These are phyloP conservation scores for Wickerhamomyces canadensis DNA, from an alignment of 805 yeast species.

Conservation along the genomic window DNA sequence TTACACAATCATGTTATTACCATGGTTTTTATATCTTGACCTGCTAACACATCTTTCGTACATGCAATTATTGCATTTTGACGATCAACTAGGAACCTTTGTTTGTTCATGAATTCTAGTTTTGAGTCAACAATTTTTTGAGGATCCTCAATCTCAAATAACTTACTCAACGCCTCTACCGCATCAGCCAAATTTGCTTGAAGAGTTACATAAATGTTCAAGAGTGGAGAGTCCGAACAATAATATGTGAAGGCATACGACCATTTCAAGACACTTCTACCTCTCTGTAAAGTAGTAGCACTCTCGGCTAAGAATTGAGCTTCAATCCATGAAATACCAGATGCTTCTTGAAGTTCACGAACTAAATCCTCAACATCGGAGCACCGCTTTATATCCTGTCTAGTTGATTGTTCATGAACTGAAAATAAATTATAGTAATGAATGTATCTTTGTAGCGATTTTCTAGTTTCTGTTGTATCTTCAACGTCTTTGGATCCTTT, in stretches of 20 bases:
- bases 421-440: slow-evolving; percentile 71
- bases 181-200: slow-evolving; percentile 59
- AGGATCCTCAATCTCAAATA: slow-evolving; percentile 42
- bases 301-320: slow-evolving; percentile 78
- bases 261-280: slow-evolving; percentile 84
- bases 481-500: slow-evolving; percentile 21
- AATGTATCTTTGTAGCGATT: slow-evolving; percentile 57
- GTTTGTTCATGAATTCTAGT: slow-evolving; percentile 31
- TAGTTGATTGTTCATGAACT: slow-evolving; percentile 71
- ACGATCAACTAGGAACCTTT: slow-evolving; percentile 31
- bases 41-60: slow-evolving; percentile 18
- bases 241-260: slow-evolving; percentile 78
- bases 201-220: slow-evolving; percentile 62
- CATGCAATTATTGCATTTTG: slow-evolving; percentile 32
- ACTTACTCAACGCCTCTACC: slow-evolving; percentile 62
- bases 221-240: slow-evolving; percentile 46
- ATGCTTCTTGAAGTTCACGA: slow-evolving; percentile 55
- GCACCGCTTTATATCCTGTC: slow-evolving; percentile 61
- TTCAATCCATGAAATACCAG: slow-evolving; percentile 78
- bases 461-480: slow-evolving; percentile 36
- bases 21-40: background rate
- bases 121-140: slow-evolving; percentile 28
- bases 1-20: too few relatives aligned
- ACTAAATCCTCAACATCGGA: slow-evolving; percentile 59
- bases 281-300: slow-evolving; percentile 54